Conservation (phyloP, 495 filamentous ascomycete genomes). For the Penicillium macrosclerotiorum region DNA sequence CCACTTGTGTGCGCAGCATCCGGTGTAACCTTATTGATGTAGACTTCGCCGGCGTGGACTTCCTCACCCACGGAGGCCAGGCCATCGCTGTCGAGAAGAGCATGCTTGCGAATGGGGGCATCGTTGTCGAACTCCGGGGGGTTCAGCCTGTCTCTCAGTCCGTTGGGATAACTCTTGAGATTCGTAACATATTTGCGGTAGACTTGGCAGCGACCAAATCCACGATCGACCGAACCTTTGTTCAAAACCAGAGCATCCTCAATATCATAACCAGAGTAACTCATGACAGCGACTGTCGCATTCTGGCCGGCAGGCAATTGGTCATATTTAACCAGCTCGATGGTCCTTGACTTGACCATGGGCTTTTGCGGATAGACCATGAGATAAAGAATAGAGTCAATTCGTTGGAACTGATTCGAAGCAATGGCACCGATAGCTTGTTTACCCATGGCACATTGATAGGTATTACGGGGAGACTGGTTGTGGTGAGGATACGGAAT, state of each 20-base stretch:
- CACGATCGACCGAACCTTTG: conserved; percentile 89
- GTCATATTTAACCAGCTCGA: conserved; percentile 96
- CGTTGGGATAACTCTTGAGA: conserved; percentile 78
- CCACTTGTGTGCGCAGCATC: conserved; percentile 64
- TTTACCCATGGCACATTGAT: conserved; percentile 99
- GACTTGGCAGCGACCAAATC: conserved; percentile 94
- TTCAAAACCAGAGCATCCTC: conserved; percentile 97
- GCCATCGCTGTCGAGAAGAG: conserved; percentile 73
- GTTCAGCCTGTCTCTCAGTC: conserved; percentile 69
- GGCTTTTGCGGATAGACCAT: conserved; percentile 98
- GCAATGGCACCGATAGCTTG: conserved; percentile 98
- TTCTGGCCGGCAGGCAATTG: conserved; percentile 96
- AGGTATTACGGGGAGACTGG: conserved; percentile 97
- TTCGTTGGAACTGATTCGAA: conserved; percentile 92
- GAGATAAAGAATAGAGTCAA: conserved; percentile 92
- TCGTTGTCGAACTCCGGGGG: conserved; percentile 59
- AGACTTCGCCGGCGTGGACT: conserved; percentile 71
- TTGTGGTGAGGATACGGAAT: conserved; percentile 99
- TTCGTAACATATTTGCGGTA: conserved; percentile 82
- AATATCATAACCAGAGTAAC: conserved; percentile 98
- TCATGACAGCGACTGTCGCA: conserved; percentile 97
- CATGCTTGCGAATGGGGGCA: conserved; percentile 66
- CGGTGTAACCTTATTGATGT: conserved; percentile 83
- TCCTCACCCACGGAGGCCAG: conserved; percentile 77
- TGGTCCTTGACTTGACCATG: conserved; percentile 94